These are phyloP conservation scores for Suillus brevipes DNA, from an alignment of 768 basidiomycete genomes.

Conservation along the genomic window DNA sequence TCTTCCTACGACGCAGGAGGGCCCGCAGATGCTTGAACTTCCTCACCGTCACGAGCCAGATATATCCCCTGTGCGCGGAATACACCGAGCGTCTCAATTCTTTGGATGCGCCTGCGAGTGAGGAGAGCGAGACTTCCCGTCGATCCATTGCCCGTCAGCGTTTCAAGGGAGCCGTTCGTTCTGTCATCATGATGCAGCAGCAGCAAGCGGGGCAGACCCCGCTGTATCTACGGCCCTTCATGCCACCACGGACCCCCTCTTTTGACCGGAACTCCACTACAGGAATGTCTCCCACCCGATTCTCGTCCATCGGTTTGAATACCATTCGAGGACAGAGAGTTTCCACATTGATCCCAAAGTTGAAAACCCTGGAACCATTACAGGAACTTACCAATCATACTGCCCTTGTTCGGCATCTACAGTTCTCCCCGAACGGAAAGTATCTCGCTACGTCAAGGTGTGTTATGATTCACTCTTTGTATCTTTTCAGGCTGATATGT, in stretches of 20 bases:
- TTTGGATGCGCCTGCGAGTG: conserved; percentile 25
- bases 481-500: conserved; percentile 12
- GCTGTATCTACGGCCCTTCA: conserved; percentile 25
- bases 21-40: neutral
- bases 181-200: conserved; percentile 44
- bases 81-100: conserved; percentile 28
- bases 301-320: conserved; percentile 34
- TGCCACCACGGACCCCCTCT: conserved; percentile 32
- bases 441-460: conserved; percentile 55
- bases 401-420: conserved; percentile 53
- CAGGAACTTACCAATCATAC: conserved; percentile 47
- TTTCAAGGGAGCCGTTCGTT: conserved; percentile 44
- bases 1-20: neutral
- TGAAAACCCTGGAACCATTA: conserved; percentile 40
- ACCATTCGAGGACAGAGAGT: conserved; percentile 42
- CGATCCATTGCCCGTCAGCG: conserved; percentile 36
- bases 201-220: neutral
- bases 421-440: conserved; percentile 56
- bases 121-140: conserved; percentile 27
- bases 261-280: conserved; percentile 30
- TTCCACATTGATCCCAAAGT: conserved; percentile 40
- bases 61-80: conserved; percentile 28
- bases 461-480: conserved; percentile 9
- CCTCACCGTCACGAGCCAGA: conserved; percentile 19
- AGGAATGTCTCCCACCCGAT: conserved; percentile 32